Base-by-base conservation (phyloP, 1,284 basidiomycete genomes). In the Cystobasidium slooffiae region DNA sequence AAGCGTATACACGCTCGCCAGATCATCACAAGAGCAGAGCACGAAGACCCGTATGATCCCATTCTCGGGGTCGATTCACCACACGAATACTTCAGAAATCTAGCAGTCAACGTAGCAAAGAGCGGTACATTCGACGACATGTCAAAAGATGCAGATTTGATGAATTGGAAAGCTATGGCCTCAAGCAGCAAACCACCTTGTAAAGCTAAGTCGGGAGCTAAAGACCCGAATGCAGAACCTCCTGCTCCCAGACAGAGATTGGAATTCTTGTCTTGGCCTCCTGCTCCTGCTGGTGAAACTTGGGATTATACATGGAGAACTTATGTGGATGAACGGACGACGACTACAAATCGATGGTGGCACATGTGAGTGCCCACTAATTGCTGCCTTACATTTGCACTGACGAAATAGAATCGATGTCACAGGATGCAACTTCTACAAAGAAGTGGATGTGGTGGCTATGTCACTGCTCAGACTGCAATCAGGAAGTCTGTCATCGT, bases 301-400 rank as follows among this genome's bases (percentile, higher is more conserved):
- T 78, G 78, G 78, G 53, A 51, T 7, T 78, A 78, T 59, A 75
- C 68, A 6, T 78, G 78, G 78, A 75, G 75, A 63, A 68, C 72
- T 3, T 76, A 43, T 24, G 74, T 77, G n/a, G 24, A 67, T 6
- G 46, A 52, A 12, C 10, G 64, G 14, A 66, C 64, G 10, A 24
- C 20, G 24, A 53, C 64, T 31, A 66, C 46, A 2, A 66, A 47
- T 12, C 12, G 31, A 20, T 66, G 46, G 47, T 66, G 31, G 20
- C 64, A 66, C 18, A 66, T 53, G 64, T 66, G 31, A 16, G 61
- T 63, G 44, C 39, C 8, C 14, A 55, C 24, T 12, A 31, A 18
- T 4, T 12, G 39, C 1, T 39, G 31, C 14, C 16, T 58, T n/a
- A 7, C 24, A 18, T 16, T 51, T 1, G 22, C 12, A 31, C n/a